A percentile compares a stretch with the other conserved stretches of the same genome.
Evolutionary conservation across 78 protist genomes (phyloP).

Genomic region (Dictyostelium discoideum): DNA sequence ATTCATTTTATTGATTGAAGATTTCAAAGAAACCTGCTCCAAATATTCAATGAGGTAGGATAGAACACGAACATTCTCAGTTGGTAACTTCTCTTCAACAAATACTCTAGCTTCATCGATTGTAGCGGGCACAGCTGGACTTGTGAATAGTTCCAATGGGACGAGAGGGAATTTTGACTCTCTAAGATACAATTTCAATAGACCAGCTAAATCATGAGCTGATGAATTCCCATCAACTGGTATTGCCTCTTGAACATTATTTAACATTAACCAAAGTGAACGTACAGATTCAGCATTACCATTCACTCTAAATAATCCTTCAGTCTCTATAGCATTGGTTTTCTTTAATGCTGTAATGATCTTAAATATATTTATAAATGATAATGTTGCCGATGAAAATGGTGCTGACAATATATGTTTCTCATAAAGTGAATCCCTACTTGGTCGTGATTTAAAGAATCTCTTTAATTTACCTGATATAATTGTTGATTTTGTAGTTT

Average conservation of each 20-base stretch:
- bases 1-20: slow-evolving; percentile 53
- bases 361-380: slow-evolving; percentile 44
- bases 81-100: slow-evolving; percentile 33
- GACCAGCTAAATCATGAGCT: slow-evolving; percentile 58
- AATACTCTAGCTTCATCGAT: slow-evolving; percentile 23
- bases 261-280: slow-evolving; percentile 41
- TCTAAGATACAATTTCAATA: slow-evolving; percentile 57
- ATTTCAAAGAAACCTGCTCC: slow-evolving; percentile 7
- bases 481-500: slow-evolving; percentile 37
- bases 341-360: slow-evolving; percentile 40
- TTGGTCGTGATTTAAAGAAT: slow-evolving; percentile 52
- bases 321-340: slow-evolving; percentile 34
- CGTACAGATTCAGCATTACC: slow-evolving; percentile 68
- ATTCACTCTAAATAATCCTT: slow-evolving; percentile 69
- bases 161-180: slow-evolving; percentile 60
- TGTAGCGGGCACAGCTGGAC: not conserved
- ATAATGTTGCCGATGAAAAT: slow-evolving; percentile 15
- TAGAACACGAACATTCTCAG: slow-evolving; percentile 22
- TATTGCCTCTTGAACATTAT: not conserved
- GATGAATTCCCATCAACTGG: not conserved
- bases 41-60: slow-evolving; percentile 27
- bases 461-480: slow-evolving; percentile 31
- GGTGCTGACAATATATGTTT: slow-evolving; percentile 66
- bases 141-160: slow-evolving; percentile 47
- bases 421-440: slow-evolving; percentile 59